Conservation (phyloP, 306 rosid species). For the Citrullus amarus region DNA sequence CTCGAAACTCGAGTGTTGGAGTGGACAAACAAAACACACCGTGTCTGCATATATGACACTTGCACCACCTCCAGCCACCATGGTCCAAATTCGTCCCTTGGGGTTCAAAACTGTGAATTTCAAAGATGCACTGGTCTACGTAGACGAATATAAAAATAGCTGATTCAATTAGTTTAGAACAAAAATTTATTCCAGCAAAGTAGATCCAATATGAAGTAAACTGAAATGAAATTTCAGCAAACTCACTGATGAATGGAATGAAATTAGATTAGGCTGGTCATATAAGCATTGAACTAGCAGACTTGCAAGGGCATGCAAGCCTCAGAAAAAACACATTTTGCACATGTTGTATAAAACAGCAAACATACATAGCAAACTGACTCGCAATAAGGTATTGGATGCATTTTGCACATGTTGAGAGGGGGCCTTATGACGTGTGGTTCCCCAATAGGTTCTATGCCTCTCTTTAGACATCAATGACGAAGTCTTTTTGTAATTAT, state of each 20-base stretch:
- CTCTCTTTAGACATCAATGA: background rate
- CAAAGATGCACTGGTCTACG: slow-evolving; percentile 93
- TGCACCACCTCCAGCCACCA: slow-evolving; percentile 99
- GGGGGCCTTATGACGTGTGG: background rate
- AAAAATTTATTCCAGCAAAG: background rate
- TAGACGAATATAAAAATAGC: background rate
- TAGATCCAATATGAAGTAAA: background rate
- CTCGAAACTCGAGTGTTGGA: slow-evolving; percentile 5
- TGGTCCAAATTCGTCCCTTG: slow-evolving; percentile 89
- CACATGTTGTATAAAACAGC: background rate
- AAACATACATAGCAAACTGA: background rate
- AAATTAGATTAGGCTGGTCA: background rate
- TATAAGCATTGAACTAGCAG: background rate
- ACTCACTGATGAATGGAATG: background rate
- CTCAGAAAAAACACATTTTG: background rate
- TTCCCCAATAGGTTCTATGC: background rate
- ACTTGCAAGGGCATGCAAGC: background rate
- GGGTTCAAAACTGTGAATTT: slow-evolving; percentile 95
- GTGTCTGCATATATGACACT: slow-evolving; percentile 97
- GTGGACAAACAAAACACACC: slow-evolving; percentile 24
- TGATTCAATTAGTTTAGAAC: background rate
- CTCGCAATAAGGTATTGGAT: background rate
- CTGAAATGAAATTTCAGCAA: background rate
- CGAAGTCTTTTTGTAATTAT: background rate
- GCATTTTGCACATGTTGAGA: background rate